Conservation (phyloP, 2,329 filamentous ascomycete species). For the Aureobasidium sp. region DNA sequence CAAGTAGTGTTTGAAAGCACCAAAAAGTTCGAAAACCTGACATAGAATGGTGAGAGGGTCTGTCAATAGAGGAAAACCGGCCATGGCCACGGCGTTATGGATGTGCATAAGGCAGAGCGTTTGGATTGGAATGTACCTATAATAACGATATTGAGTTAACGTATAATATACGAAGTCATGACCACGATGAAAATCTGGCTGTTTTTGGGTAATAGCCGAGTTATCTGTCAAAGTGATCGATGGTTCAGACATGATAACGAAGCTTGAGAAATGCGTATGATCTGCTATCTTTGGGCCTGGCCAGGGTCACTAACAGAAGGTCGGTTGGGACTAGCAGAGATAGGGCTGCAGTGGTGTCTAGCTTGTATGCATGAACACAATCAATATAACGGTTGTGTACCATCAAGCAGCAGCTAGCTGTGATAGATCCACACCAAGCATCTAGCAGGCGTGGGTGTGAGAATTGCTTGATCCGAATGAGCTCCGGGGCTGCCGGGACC, state of each 20-base stretch:
- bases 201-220: not conserved
- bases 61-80: not conserved
- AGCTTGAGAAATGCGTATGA: not conserved
- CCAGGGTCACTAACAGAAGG: not conserved
- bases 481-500: not conserved
- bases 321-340: not conserved
- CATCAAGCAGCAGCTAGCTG: not conserved
- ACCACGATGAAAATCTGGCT: not conserved
- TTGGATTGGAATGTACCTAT: conserved; percentile 7
- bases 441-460: not conserved
- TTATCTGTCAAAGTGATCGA: not conserved
- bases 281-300: not conserved
- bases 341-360: not conserved
- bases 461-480: not conserved
- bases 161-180: conserved; percentile 1
- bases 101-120: not conserved
- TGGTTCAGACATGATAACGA: not conserved
- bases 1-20: not conserved
- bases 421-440: not conserved
- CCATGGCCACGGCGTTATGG: not conserved
- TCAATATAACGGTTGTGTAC: not conserved
- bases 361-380: not conserved
- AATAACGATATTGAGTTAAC: conserved; percentile 11
- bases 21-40: not conserved
- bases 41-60: not conserved